Base-by-base conservation (phyloP, 2,329 filamentous ascomycete genomes). In the Camillea tinctor region DNA sequence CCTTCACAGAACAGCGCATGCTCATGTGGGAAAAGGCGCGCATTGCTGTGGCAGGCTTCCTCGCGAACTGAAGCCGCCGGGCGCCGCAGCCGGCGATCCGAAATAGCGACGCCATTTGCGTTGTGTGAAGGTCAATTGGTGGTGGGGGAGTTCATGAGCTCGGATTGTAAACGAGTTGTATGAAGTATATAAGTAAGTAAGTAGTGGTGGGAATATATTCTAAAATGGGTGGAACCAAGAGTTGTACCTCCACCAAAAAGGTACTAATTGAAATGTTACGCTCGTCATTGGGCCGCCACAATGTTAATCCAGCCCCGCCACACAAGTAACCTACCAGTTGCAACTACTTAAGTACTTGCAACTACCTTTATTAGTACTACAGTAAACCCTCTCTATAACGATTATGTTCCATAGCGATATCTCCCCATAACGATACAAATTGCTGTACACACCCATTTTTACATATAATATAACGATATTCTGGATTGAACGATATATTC, bases 71-170 rank as follows among this genome's bases (percentile, higher is more conserved):
- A 70, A 90, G 79, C 71, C 88, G 87, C 79, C 85, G 88, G 77
- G 88, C 88, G 76, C 85, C 83, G 77, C 83, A 85, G 82, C 87
- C 84, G 76, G 88, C 88, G 74, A 93, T 83, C 77, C 90, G 87
- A 79, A 86, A 86, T 74, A 93, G 80, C 71, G 87, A 83, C 76
- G 89, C 84, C 90, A 93, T 93, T 79, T 71, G 66, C 69, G 68
- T 63, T 69, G 64, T 68, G 67, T 60, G 64, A 61, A 63, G 66
- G 64, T 67, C 71, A 70, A 72, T 72, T 65, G 71, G 65, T 60
- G 61, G 62, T 62, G 63, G 62, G 52, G 55, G 58, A 57, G 50
- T 64, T 64, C 64, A 60, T 49, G 17, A 60, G 61, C 55, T 60
- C 62, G 53, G 62, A 59, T 56, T 4, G 2, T 58, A 57, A 59